A percentile compares a stretch with the other conserved stretches of the same genome.
phyloP scores from a whole-genome alignment of 1,284 basidiomycete genomes.

The Testicularia cyperi region DNA sequence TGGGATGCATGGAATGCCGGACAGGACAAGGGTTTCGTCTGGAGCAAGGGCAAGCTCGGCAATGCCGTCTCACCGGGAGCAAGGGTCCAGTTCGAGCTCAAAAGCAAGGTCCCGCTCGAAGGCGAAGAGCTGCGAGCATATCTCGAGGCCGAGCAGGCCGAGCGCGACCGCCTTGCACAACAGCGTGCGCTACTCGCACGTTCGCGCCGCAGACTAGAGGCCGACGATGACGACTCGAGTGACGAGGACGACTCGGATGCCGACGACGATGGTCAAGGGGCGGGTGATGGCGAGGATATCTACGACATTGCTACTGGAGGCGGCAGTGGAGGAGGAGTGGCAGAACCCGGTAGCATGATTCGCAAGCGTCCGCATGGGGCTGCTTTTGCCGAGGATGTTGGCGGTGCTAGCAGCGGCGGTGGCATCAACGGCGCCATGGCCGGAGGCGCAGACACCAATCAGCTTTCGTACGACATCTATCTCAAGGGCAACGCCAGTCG shows the following conservation, averaged over 20 bases:
- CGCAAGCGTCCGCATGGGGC: slow-evolving; percentile 23
- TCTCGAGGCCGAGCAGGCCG: slow-evolving; percentile 74
- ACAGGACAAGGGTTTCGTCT: slow-evolving; percentile 74
- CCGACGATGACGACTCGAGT: slow-evolving; percentile 62
- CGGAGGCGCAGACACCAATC: slow-evolving; percentile 63
- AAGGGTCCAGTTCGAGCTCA: slow-evolving; percentile 66
- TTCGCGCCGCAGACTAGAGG: slow-evolving; percentile 85
- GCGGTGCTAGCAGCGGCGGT: slow-evolving; percentile 66
- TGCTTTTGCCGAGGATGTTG: slow-evolving; percentile 13
- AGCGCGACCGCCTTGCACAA: slow-evolving; percentile 82
- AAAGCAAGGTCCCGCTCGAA: slow-evolving; percentile 72
- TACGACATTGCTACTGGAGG: slow-evolving; percentile 24
- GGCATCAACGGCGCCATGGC: slow-evolving; percentile 62
- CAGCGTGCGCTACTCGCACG: slow-evolving; percentile 77
- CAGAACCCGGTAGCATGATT: slow-evolving; percentile 6
- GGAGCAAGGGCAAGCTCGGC: slow-evolving; percentile 86
- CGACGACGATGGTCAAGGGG: slow-evolving; percentile 67
- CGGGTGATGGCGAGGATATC: slow-evolving; percentile 67
- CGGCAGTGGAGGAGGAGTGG: slow-evolving; percentile 2
- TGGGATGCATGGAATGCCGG: slow-evolving; percentile 82
- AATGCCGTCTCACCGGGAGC: slow-evolving; percentile 65
- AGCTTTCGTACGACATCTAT: slow-evolving; percentile 91
- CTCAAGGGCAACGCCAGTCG: slow-evolving; percentile 88
- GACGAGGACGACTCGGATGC: slow-evolving; percentile 64
- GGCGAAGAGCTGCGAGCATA: slow-evolving; percentile 76